These are phyloP conservation scores for Tulasnella sp. DNA, from an alignment of 768 basidiomycete genomes.

Conservation along the genomic window DNA sequence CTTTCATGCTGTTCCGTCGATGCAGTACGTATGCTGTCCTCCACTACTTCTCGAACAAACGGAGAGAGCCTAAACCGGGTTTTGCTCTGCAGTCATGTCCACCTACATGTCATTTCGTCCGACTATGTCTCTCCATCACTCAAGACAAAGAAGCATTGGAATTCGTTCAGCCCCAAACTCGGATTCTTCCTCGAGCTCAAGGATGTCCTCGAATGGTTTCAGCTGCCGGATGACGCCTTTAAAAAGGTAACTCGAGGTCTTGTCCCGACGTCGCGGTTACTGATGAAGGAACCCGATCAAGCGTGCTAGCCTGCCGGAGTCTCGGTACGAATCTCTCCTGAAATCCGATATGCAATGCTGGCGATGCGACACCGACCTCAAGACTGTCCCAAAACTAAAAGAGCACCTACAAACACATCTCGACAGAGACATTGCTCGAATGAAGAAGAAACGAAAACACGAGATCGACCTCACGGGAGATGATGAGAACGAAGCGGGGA, in stretches of 20 bases:
- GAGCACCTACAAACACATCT: constrained; percentile 49
- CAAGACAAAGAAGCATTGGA: constrained; percentile 89
- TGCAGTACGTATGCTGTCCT: constrained; percentile 58
- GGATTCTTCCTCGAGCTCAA: constrained; percentile 79
- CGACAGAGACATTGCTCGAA: constrained; percentile 13
- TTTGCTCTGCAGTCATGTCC: constrained; percentile 56
- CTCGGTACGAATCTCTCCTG: constrained; percentile 59
- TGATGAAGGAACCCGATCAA: neutral
- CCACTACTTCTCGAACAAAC: neutral
- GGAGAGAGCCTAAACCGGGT: neutral
- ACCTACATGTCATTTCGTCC: constrained; percentile 79
- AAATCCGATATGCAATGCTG: constrained; percentile 68
- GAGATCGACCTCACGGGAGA: constrained; percentile 21
- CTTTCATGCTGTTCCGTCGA: constrained; percentile 81
- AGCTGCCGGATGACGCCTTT: constrained; percentile 36
- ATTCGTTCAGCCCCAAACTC: constrained; percentile 78
- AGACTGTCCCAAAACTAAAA: constrained; percentile 73
- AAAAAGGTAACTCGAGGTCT: constrained; percentile 2
- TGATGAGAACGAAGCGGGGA: neutral
- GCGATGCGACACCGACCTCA: constrained; percentile 58
- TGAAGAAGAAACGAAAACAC: constrained; percentile 61
- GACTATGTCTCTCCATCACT: constrained; percentile 66
- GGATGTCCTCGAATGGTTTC: constrained; percentile 80
- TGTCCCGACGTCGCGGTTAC: too few relatives aligned
- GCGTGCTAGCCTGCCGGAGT: neutral